Evolutionary conservation across 768 basidiomycete species (phyloP), one percentile per base, ranked within the genome.

Genomic region (Cystobasidium ongulense): DNA sequence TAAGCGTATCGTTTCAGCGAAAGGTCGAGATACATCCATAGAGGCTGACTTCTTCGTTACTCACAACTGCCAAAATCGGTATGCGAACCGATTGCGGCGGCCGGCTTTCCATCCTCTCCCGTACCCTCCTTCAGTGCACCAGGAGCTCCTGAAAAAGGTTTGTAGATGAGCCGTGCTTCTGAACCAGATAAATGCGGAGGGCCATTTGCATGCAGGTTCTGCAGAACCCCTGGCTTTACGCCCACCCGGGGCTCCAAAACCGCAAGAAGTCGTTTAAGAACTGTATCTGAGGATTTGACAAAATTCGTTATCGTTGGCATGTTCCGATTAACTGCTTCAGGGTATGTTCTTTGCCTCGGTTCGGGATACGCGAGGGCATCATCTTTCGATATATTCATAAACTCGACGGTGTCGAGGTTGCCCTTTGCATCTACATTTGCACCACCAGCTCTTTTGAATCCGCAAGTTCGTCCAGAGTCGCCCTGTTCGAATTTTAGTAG

Each of bases 401-500:
- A 41, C 11, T 3, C 31, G 43, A 73, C 52, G 21, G 57, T 72
- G 17, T 73, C 72, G 27, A 64, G 41, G 53, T 73, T 73, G 13
- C 72, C 72, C 1, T 23, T 29, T 17, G 62, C 72, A 38, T 73
- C 72, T 29, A 64, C 62, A 25, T 73, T 73, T 11, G 38, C 46
- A 1, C 54, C 70, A 0, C 70, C 70, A 17, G 70, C 54, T 18
- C 41, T 85, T 77, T 89, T 87, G 2, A 86, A 85, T 1, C 86
- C 87, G 73, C 85, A 63, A 4, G 50, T 87, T 0, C 85, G 85
- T 0, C 88, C 88, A 0, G 83, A 82, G 13, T 85, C 86, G 81
- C 89, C 87, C 77, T 86, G 86, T 75, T 87, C 86, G 74, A 81
- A 87, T 57, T 83, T 84, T 81, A 86, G 81, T 77, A 87, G 86